Base-by-base conservation (phyloP, 495 filamentous ascomycete species). In the Penicillium simplicissimum region DNA sequence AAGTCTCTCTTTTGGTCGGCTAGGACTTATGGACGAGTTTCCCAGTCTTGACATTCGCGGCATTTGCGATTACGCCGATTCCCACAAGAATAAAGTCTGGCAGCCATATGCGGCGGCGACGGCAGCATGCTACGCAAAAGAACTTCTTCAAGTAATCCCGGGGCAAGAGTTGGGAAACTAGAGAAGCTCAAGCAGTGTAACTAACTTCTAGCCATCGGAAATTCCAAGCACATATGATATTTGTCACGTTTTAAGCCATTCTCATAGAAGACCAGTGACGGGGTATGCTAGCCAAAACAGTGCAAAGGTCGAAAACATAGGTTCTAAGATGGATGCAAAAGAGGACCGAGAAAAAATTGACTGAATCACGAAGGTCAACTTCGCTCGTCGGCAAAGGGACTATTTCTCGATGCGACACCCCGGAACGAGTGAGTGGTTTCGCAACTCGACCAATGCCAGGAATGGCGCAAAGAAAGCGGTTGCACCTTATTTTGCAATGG, bases 21-120 rank as follows among this genome's bases (percentile, higher is more conserved):
- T 74, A 35, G 77, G 78, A 2, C 73, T 69, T 2, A 76, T 57
- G 75, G 61, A 74, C 36, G 13, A 9, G 1, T 64, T 71, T 54
- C 63, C 54, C 38, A 69, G 68, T 38, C 57, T 71, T 36, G 62
- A 69, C 23, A 65, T 71, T 19, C 36, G 65, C 25, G 70, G 70
- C 19, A 65, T 73, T 19, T 68, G 66, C 45, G 66, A 73, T 47
- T 73, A 73, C 58, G 59, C 65, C 8, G 70, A 73, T 49, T 62
- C 59, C 14, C 70, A 73, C 45, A 71, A 69, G 58, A 71, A 67
- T 35, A 61, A 71, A 33, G 40, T 28, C 13, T 72, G 68, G 70
- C 68, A 72, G 43, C 38, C 28, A 21, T 71, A 71, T 62, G 70
- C 68, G 2, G 68, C 66, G 3, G 65, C 66, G 7, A 57, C 52